Percentiles rank a stretch among this genome's conserved stretches.
Conservation (phyloP, 1,139 yeast species). For the Hemisphaericaspora subhashii region DNA sequence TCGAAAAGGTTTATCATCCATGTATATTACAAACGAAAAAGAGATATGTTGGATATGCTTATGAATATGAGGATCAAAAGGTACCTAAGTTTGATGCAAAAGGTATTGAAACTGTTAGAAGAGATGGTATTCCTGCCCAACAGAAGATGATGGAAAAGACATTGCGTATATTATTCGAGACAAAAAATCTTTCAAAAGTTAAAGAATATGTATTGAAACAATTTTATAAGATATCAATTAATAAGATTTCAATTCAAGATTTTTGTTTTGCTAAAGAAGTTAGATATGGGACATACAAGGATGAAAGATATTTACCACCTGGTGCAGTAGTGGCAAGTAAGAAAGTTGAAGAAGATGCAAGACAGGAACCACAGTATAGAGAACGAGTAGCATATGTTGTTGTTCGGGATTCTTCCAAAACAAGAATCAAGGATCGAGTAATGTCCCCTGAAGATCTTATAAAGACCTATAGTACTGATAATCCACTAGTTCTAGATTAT, state of each 20-base stretch:
- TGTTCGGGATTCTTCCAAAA: constrained; percentile 61
- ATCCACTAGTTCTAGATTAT: constrained; percentile 59
- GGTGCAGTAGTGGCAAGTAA: constrained; percentile 81
- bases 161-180: constrained; percentile 66
- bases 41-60: constrained; percentile 83
- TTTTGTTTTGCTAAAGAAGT: constrained; percentile 94
- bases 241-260: constrained; percentile 69
- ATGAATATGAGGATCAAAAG: constrained; percentile 55
- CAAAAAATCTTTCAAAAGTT: constrained; percentile 67
- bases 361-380: constrained; percentile 81
- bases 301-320: constrained; percentile 73
- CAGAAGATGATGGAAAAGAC: constrained; percentile 77
- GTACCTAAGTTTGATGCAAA: constrained; percentile 85
- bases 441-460: constrained; percentile 75
- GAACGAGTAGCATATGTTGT: constrained; percentile 91
- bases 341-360: constrained; percentile 60
- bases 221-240: constrained; percentile 62
- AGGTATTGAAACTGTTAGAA: constrained; percentile 89
- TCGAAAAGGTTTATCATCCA: constrained; percentile 92
- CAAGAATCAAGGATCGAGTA: constrained; percentile 74
- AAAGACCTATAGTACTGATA: constrained; percentile 29
- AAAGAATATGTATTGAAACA: constrained; percentile 64
- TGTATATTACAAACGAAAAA: constrained; percentile 81
- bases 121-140: constrained; percentile 95
- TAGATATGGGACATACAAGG: constrained; percentile 76